Evolutionary conservation across 2,329 filamentous ascomycete species (phyloP).

Genomic region (Fusarium sp.): DNA sequence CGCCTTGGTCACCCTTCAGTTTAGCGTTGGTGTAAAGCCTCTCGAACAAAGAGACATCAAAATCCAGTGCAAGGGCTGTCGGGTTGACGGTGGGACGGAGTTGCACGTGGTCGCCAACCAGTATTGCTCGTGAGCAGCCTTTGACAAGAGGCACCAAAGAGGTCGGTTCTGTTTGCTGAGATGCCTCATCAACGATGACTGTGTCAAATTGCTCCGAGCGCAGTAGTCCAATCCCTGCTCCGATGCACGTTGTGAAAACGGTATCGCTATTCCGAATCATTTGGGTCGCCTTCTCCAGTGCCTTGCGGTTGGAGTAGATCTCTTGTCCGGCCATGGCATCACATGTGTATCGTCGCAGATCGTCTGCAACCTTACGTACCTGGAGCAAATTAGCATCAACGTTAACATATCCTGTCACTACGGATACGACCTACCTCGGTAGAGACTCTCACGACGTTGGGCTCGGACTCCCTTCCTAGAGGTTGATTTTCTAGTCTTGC

Average conservation of each 20-base stretch:
- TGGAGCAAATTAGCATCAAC: conserved; percentile 17
- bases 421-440: conserved; percentile 18
- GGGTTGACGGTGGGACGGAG: conserved; percentile 57
- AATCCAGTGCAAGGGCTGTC: conserved; percentile 50
- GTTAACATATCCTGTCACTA: not conserved
- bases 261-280: conserved; percentile 52
- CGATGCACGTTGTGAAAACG: conserved; percentile 60
- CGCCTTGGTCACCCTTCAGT: accelerated
- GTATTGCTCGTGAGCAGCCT: conserved; percentile 55
- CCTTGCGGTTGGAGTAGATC: conserved; percentile 43
- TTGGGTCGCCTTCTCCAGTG: conserved; percentile 53
- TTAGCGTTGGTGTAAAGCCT: conserved; percentile 50
- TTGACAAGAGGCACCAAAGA: conserved; percentile 57
- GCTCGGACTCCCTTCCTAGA: not conserved
- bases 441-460: conserved; percentile 18
- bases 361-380: conserved; percentile 51
- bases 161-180: conserved; percentile 59
- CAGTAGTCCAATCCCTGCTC: conserved; percentile 56
- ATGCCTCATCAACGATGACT: conserved; percentile 61
- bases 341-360: conserved; percentile 52
- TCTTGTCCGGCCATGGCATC: conserved; percentile 51
- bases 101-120: conserved; percentile 62
- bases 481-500: not conserved
- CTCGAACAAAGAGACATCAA: conserved; percentile 59
- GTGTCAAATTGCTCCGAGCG: conserved; percentile 54